Evolutionary conservation across 805 yeast species (phyloP), one percentile per base, ranked within the genome.

Genomic region (Danielia oregonensis): DNA sequence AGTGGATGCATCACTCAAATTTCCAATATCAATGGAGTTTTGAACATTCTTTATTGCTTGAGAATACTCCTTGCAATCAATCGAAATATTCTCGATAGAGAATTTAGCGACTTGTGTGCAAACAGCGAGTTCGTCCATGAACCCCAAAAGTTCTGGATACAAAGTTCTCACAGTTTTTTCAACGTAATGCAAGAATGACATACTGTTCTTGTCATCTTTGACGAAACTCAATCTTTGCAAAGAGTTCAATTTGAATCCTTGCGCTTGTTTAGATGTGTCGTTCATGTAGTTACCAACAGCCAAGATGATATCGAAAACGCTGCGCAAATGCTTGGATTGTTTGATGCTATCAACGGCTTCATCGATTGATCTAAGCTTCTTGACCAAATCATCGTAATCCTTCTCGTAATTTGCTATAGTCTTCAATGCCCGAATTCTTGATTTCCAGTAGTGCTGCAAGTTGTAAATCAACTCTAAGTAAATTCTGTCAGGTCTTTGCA

Each of bases 381-480:
- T 54, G 4, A 80, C 73, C 22, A 89, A 62, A 36, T 84, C 93
- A 17, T 68, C 65, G 57, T 86, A 88, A 38, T 93, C 97, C 45
- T 76, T 81, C 46, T 85, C 86, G 56, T 74, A 87, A 2, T 79
- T 72, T 29, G 83, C 76, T 7, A 79, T 70, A 10, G 89, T 72
- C 32, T 78, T 67, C 35, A 93, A 59, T 0, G 96, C 95, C 42
- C 96, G 68, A 63, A 91, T 83, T 55, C 99, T 76, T 2, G 96
- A 78, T 42, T 80, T 76, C 99, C 99, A 94, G 57, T 93, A 93
- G 43, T 79, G 79, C 44, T 84, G 84, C 49, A 93, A 62, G 48
- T 93, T 87, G 56, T 80, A 86, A 50, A 88, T 81, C 35, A 89
- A 68, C 51, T 85, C 95, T 44, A 94, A 62, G 52, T 78, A 93